These are phyloP conservation scores for Tricladium varicosporioides DNA, from an alignment of 2,329 filamentous ascomycete genomes.

Conservation along the genomic window DNA sequence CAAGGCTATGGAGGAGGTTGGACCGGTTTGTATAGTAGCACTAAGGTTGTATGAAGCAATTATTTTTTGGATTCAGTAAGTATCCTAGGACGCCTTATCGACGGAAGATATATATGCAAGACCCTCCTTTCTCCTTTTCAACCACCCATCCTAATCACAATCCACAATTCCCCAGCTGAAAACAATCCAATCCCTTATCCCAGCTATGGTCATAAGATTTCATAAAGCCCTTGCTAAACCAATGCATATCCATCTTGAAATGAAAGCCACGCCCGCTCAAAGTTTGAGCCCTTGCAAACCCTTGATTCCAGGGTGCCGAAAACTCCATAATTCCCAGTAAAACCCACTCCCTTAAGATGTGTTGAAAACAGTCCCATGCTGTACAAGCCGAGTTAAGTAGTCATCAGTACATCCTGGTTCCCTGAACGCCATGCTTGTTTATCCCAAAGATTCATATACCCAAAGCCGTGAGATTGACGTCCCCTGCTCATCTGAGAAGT, in stretches of 20 bases:
- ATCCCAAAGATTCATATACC: neutral
- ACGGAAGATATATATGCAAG: too few relatives aligned
- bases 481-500: neutral
- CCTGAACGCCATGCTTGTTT: conserved; percentile 4
- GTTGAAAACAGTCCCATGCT: neutral
- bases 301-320: neutral
- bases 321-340: neutral
- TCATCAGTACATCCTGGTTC: conserved; percentile 1
- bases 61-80: too few relatives aligned
- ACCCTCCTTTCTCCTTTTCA: neutral
- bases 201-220: conserved; percentile 1
- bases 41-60: too few relatives aligned
- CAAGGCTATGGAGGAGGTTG: too few relatives aligned
- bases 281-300: neutral
- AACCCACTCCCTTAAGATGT: neutral
- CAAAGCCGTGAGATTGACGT: conserved; percentile 1
- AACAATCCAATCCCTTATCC: neutral
- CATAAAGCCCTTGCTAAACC: neutral
- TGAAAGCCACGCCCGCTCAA: neutral
- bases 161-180: neutral
- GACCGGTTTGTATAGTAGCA: too few relatives aligned
- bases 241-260: neutral
- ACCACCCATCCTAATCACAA: neutral
- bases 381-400: neutral
- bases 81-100: too few relatives aligned